phyloP scores from a whole-genome alignment of 2,329 filamentous ascomycete genomes.

The Verticillium klebahnii region DNA sequence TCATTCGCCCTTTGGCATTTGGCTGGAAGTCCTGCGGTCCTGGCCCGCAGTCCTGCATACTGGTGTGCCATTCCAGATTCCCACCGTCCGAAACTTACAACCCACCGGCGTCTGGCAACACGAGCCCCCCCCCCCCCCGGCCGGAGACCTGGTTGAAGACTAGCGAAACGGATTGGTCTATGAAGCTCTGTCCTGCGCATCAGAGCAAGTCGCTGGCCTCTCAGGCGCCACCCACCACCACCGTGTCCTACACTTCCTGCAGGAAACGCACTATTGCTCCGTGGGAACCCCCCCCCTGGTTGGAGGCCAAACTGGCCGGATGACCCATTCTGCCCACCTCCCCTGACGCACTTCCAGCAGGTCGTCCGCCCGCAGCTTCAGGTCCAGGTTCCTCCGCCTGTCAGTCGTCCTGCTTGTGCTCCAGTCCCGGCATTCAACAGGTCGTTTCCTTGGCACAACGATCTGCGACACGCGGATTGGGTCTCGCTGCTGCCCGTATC shows the following conservation, averaged over 20 bases:
- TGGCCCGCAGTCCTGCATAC: neutral
- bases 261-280: neutral
- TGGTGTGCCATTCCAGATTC: neutral
- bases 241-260: neutral
- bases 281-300: neutral
- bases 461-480: neutral
- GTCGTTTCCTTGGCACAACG: neutral
- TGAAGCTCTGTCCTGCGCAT: neutral
- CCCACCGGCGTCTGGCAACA: neutral
- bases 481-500: neutral
- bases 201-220: neutral
- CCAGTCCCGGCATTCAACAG: neutral
- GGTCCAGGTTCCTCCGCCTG: neutral
- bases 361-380: neutral
- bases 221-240: neutral
- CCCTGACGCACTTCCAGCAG: neutral
- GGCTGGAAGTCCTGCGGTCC: neutral
- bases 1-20: neutral
- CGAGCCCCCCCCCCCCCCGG: neutral
- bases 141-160: neutral
- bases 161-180: neutral
- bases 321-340: neutral
- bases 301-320: neutral
- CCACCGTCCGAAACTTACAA: neutral
- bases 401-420: neutral